Evolutionary conservation across 2,329 filamentous ascomycete genomes (phyloP), one percentile per base, ranked within the genome.

Genomic region (Colletotrichum sp.): DNA sequence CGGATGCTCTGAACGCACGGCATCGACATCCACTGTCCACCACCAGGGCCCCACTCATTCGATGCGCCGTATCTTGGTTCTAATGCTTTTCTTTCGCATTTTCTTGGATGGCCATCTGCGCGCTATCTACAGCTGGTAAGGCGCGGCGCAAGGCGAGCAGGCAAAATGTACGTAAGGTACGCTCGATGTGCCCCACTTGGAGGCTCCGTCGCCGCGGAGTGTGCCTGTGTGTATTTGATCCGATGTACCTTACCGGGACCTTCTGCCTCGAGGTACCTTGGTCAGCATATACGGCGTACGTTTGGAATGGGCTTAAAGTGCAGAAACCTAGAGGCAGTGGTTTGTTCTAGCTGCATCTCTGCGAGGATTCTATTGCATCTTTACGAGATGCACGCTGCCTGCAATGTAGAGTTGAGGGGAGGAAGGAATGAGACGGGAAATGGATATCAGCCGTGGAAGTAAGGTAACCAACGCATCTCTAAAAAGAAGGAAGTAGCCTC

Each of bases 21-120:
- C 66, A 68, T 32, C 52, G 10, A 22, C 44, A 48, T 24, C 22
- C 30, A 32, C 30, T 32, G 32, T 24, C 7, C 30, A 32, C 16
- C 66, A 24, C 15, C 24, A 52, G 22, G 24, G 57, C 22, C 48
- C 68, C 66, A 68, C 66, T 12, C 22, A 64, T 55, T 68, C 16
- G 9, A 59, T 10, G 48, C 24, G 22, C 28, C 59, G 28, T 30
- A 48, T 69, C 63, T 67, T 55, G 32, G 55, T 72, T 48, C 79
- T 76, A 72, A 77, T 77, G 78, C 77, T 80, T 80, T 77, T 83
- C 81, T 66, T 34, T n/a, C 81, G 80, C 81, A 81, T 83, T 83
- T 78, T 77, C 77, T 77, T 68, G 32, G 30, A 36, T 59, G 30
- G 30, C 13, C 22, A 13, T 67, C 16, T 57, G 34, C 55, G 55